Percentiles rank a stretch among this genome's conserved stretches.
Conservation (phyloP, 2,329 filamentous ascomycete genomes). For the Talaromyces sp. region DNA sequence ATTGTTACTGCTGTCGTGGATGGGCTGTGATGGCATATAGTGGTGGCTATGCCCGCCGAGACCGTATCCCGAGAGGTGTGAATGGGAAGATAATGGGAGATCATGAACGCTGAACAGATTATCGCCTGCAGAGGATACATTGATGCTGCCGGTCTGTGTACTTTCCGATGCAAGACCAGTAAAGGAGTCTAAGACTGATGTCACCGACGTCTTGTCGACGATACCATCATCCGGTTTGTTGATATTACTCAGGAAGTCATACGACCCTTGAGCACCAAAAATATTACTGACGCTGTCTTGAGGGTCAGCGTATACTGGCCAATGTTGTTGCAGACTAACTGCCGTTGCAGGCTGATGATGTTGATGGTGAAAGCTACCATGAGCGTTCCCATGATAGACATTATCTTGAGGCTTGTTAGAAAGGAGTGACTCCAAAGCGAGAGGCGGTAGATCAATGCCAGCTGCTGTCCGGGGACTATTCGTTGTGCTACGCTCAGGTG, state of each 20-base stretch:
- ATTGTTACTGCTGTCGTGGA: slow-evolving; percentile 31
- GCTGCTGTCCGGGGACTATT: slow-evolving; percentile 35
- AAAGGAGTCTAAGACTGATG: slow-evolving; percentile 36
- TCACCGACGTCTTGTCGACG: slow-evolving; percentile 34
- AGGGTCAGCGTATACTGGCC: slow-evolving; percentile 34
- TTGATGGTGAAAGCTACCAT: slow-evolving; percentile 29
- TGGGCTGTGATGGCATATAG: slow-evolving; percentile 32
- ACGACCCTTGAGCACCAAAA: slow-evolving; percentile 30
- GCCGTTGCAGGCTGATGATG: slow-evolving; percentile 18
- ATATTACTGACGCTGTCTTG: slow-evolving; percentile 35
- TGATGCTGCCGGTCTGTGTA: slow-evolving; percentile 30
- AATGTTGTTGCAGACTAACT: slow-evolving; percentile 32
- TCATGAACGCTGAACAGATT: slow-evolving; percentile 37
- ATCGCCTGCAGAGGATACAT: slow-evolving; percentile 27
- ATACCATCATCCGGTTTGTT: slow-evolving; percentile 34
- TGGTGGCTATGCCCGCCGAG: slow-evolving; percentile 32
- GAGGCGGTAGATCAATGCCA: slow-evolving; percentile 35
- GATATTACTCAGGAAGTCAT: slow-evolving; percentile 36
- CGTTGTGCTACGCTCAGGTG: slow-evolving; percentile 33
- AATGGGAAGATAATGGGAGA: slow-evolving; percentile 32
- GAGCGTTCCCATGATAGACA: slow-evolving; percentile 31
- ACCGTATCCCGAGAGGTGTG: slow-evolving; percentile 28
- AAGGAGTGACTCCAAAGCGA: slow-evolving; percentile 35
- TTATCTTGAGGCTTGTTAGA: slow-evolving; percentile 30
- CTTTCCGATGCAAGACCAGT: slow-evolving; percentile 31